These are phyloP conservation scores for Inga laurina DNA, from an alignment of 306 rosid genomes.

Conservation along the genomic window DNA sequence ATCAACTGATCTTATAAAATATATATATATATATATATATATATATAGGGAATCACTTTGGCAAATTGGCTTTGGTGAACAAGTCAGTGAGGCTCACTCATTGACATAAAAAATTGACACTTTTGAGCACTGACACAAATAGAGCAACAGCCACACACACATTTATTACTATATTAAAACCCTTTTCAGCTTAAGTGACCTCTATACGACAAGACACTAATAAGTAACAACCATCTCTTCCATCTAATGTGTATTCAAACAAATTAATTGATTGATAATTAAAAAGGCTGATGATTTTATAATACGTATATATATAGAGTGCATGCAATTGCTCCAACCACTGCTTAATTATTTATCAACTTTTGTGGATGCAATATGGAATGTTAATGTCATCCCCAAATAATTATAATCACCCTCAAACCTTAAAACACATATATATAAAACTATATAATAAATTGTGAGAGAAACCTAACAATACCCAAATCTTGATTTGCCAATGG, in stretches of 20 bases:
- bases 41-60: not conserved
- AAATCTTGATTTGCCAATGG: not conserved
- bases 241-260: too few relatives aligned
- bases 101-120: not conserved
- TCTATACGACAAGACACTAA: too few relatives aligned
- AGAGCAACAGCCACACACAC: not conserved
- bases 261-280: too few relatives aligned
- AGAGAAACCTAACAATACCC: not conserved
- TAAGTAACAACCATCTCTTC: too few relatives aligned
- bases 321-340: slow-evolving; percentile 6
- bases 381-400: not conserved
- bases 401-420: not conserved
- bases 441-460: not conserved
- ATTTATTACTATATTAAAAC: too few relatives aligned
- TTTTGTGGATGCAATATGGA: too few relatives aligned
- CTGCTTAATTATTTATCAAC: not conserved
- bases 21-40: too few relatives aligned
- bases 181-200: not conserved
- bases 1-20: too few relatives aligned
- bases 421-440: not conserved
- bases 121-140: slow-evolving; percentile 1
- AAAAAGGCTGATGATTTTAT: too few relatives aligned
- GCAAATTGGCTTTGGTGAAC: not conserved
- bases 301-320: too few relatives aligned
- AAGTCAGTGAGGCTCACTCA: not conserved